phyloP scores from a whole-genome alignment of 2,329 filamentous ascomycete species.

The Talaromyces sp. region DNA sequence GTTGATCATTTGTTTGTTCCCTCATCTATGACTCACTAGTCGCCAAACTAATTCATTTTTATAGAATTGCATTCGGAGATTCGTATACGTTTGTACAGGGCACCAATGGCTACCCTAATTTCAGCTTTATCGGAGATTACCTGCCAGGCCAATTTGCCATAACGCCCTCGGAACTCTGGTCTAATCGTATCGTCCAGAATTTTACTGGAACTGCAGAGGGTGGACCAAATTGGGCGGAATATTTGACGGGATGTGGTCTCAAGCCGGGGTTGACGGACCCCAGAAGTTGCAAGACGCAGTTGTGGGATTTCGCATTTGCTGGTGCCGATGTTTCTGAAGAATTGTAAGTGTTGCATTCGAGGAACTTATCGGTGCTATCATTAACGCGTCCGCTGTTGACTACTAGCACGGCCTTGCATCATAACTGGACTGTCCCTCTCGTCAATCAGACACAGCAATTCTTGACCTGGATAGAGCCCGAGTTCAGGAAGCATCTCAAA shows the following conservation, averaged over 20 bases:
- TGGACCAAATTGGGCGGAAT: neutral
- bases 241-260: neutral
- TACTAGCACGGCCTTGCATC: constrained; percentile 50
- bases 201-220: neutral
- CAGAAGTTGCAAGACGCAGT: neutral
- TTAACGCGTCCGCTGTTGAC: neutral
- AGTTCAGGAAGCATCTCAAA: constrained; percentile 36
- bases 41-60: neutral
- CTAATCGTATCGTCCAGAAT: neutral
- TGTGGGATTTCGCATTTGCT: neutral
- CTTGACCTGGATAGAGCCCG: constrained; percentile 45
- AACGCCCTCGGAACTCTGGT: neutral
- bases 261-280: neutral
- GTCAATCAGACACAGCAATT: constrained; percentile 54
- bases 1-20: neutral
- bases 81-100: constrained; percentile 53
- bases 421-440: constrained; percentile 51
- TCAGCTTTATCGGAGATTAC: constrained; percentile 56
- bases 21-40: neutral
- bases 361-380: too few relatives aligned
- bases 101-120: constrained; percentile 51
- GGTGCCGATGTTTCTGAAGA: neutral
- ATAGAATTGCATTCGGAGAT: constrained; percentile 25
- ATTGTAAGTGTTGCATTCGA: neutral
- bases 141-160: constrained; percentile 32